Conservation (phyloP, 805 yeast species). For the Ogataea ganodermae region DNA sequence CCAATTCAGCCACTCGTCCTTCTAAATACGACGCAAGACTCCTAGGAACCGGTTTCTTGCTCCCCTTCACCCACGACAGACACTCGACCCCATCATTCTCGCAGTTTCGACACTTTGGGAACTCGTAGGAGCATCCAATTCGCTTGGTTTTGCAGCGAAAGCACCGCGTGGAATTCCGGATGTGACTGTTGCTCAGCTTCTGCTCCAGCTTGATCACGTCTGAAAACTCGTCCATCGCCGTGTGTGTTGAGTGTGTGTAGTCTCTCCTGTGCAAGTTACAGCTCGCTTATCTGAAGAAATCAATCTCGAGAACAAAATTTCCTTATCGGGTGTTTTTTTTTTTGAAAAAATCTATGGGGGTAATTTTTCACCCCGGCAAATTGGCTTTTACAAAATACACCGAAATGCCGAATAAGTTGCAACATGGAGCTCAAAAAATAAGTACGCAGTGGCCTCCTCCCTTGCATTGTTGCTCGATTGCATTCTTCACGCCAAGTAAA, state of each 20-base stretch:
- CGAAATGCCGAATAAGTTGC: too few relatives aligned
- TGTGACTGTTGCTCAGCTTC: conserved; percentile 9
- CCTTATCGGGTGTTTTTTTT: too few relatives aligned
- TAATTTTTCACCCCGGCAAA: too few relatives aligned
- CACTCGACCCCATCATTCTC: conserved; percentile 14
- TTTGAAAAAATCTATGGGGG: not conserved
- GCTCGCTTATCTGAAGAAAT: too few relatives aligned
- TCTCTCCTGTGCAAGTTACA: too few relatives aligned
- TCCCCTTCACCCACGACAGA: conserved; percentile 19
- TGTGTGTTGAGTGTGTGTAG: too few relatives aligned
- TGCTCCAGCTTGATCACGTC: conserved; percentile 4
- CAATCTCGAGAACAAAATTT: too few relatives aligned
- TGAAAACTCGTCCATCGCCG: conserved; percentile 13
- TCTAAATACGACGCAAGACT: conserved; percentile 17
- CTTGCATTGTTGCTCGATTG: too few relatives aligned
- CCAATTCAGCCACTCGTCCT: conserved; percentile 17
- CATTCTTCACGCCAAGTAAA: too few relatives aligned
- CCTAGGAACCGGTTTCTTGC: conserved; percentile 17
- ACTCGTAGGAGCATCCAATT: conserved; percentile 16
- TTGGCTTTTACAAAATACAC: too few relatives aligned
- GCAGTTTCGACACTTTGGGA: conserved; percentile 17
- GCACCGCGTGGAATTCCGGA: conserved; percentile 16
- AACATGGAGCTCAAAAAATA: too few relatives aligned
- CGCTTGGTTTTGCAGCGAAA: conserved; percentile 19
- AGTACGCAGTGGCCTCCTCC: too few relatives aligned